Evolutionary conservation across 78 protist genomes (phyloP), one percentile per base, ranked within the genome.

Genomic region (Capsaspora owczarzaki): DNA sequence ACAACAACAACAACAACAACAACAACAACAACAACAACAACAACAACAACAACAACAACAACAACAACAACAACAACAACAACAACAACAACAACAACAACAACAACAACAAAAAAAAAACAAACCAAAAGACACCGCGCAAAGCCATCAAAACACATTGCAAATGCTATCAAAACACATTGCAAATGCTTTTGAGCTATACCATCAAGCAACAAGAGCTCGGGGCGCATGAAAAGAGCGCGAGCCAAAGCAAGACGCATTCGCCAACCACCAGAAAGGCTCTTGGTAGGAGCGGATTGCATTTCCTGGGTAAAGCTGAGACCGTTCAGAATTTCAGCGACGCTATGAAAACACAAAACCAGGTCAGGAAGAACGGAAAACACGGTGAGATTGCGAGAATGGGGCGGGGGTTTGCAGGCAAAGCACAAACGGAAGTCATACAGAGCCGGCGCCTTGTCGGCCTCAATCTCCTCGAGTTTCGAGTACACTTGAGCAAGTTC

Each of bases 211-310:
- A 94, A 72, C 12, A 94, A 77, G 1, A 91, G 61, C 0, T 82
- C 53, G 46, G 95, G 94, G 51, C 4, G 66, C 49, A 87, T 82
- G 49, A 95, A 93, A 37, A 96, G 87, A 0, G 99, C 99, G 40
- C 94, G 89, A 0, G 99, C 98, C n/a, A 96, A 86, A 5, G 97
- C 86, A 5, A 92, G 56, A 41, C 98, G 87, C 93, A 91, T 93
- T 35, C 96, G 80, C 96, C 96, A 95, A 38, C 97, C 97, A 31
- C 97, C 97, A 78, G 83, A 69, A 76, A 93, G 88, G 33, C 68
- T 66, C 35, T 56, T 80, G 66, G 94, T 92, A 76, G 76, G 85
- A 90, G 33, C 78, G 72, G 0, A 86, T 42, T 89, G 84, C 82
- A 83, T 91, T 86, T 88, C 83, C 35, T 78, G 87, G 1, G 78